Percentiles rank a stretch among this genome's conserved stretches.
Evolutionary conservation across 2,329 filamentous ascomycete species (phyloP).

Genomic region (Xylaria sp.): DNA sequence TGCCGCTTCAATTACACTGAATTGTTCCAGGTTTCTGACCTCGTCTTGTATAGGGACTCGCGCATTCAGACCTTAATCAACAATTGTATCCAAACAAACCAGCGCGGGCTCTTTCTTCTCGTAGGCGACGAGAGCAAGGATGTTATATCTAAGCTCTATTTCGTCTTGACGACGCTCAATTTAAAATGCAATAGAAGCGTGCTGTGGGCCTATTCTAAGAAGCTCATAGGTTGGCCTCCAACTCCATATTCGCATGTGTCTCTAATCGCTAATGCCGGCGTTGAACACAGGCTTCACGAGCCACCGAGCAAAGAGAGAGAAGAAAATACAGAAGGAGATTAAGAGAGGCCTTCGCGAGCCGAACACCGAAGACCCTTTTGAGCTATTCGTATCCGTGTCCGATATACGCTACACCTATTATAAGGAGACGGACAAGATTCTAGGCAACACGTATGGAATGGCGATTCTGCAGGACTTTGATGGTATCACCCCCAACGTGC

Average conservation of each 20-base stretch:
- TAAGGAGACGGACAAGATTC: conserved; percentile 92
- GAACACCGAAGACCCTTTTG: conserved; percentile 78
- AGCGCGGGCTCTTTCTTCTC: conserved; percentile 96
- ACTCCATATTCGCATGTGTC: conserved; percentile 68
- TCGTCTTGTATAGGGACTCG: conserved; percentile 71
- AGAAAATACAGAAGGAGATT: conserved; percentile 98
- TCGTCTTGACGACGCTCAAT: conserved; percentile 90
- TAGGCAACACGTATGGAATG: conserved; percentile 91
- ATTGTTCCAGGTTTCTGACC: conserved; percentile 12
- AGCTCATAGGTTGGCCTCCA: conserved; percentile 73
- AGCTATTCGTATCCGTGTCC: conserved; percentile 35
- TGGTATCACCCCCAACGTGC: conserved; percentile 94
- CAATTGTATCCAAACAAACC: conserved; percentile 95
- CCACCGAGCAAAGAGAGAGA: conserved; percentile 97
- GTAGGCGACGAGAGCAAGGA: conserved; percentile 93
- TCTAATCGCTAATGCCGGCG: background rate
- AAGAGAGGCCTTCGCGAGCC: conserved; percentile 93
- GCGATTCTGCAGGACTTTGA: conserved; percentile 99
- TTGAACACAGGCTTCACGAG: conserved; percentile 54
- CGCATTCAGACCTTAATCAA: conserved; percentile 90
- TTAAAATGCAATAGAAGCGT: conserved; percentile 97
- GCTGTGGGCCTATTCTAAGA: conserved; percentile 98
- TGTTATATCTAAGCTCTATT: conserved; percentile 93
- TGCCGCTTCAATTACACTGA: background rate
- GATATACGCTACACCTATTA: conserved; percentile 94